Conservation (phyloP, 106 monocot species). For the Platanthera zijinensis region DNA sequence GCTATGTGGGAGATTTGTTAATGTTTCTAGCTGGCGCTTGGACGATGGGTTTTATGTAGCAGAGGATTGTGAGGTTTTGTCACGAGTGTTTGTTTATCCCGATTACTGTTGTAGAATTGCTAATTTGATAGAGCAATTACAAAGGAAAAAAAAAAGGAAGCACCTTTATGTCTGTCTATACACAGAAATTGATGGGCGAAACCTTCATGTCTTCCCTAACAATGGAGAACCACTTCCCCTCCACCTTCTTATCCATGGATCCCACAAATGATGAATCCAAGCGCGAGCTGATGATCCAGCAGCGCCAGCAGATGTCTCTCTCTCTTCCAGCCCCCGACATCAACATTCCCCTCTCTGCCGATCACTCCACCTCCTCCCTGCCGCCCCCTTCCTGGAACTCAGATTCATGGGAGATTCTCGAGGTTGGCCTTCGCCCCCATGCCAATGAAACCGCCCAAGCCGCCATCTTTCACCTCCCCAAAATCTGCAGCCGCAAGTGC, state of each 20-base stretch:
- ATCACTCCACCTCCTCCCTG: slow-evolving; percentile 26
- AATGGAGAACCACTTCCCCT: slow-evolving; percentile 46
- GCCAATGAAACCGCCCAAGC: slow-evolving; percentile 14
- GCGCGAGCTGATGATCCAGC: slow-evolving; percentile 15
- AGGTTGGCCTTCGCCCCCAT: slow-evolving; percentile 21
- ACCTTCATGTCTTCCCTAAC: slow-evolving; percentile 30
- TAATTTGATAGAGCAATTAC: too few species aligned
- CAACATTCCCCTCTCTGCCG: slow-evolving; percentile 40
- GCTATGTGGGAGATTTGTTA: too few species aligned
- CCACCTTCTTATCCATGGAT: slow-evolving; percentile 41
- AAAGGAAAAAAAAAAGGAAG: too few species aligned
- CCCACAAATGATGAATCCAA: slow-evolving; percentile 19
- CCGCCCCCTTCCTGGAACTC: slow-evolving; percentile 23
- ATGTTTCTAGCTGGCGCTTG: too few species aligned
- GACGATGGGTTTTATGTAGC: too few species aligned
- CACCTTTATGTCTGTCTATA: too few species aligned
- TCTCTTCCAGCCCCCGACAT: slow-evolving; percentile 37
- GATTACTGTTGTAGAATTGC: too few species aligned
- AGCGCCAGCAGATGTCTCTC: slow-evolving; percentile 10
- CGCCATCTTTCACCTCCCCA: slow-evolving; percentile 16
- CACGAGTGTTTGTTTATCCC: too few species aligned
- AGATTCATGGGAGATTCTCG: slow-evolving; percentile 24
- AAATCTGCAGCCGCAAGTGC: slow-evolving; percentile 16
- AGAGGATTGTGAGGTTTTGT: too few species aligned
- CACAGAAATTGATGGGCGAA: too few species aligned